Conservation (phyloP, 768 basidiomycete species). For the Chlorophyllum brunneum region DNA sequence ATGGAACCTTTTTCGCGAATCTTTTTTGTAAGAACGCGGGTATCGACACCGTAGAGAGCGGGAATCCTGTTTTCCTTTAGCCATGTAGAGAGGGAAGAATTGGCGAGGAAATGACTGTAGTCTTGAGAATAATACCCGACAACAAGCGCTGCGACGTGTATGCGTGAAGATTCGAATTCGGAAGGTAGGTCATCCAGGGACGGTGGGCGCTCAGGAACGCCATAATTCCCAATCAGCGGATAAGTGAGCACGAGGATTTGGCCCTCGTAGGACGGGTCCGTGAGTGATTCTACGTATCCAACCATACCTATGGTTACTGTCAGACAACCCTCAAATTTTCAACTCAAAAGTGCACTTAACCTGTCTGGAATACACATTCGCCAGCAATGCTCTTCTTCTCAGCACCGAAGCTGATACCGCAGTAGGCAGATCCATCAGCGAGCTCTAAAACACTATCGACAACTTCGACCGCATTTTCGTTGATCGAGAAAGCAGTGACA, state of each 20-base stretch:
- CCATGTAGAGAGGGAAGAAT: constrained; percentile 86
- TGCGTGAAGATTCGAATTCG: constrained; percentile 92
- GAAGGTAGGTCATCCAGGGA: constrained; percentile 53
- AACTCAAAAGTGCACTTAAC: constrained; percentile 43
- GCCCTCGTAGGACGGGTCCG: constrained; percentile 97
- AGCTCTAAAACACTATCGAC: constrained; percentile 81
- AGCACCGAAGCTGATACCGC: constrained; percentile 93
- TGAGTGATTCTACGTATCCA: constrained; percentile 96
- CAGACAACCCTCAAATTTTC: constrained; percentile 13
- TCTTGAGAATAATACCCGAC: constrained; percentile 93
- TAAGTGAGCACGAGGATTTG: constrained; percentile 98
- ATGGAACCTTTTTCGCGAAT: constrained; percentile 93
- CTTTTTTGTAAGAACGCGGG: constrained; percentile 93
- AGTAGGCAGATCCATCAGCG: constrained; percentile 81
- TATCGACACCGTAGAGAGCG: constrained; percentile 94
- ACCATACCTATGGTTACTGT: constrained; percentile 80
- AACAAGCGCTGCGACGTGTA: constrained; percentile 89
- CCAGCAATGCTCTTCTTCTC: constrained; percentile 88
- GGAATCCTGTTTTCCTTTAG: constrained; percentile 93
- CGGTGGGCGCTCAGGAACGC: constrained; percentile 73
- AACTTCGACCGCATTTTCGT: constrained; percentile 25
- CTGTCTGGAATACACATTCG: constrained; percentile 99
- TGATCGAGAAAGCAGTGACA: constrained; percentile 28
- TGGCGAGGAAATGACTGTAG: constrained; percentile 92
- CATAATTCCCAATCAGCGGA: constrained; percentile 96